phyloP scores from a whole-genome alignment of 805 yeast species.

The Starmerella potacharoeniae region DNA sequence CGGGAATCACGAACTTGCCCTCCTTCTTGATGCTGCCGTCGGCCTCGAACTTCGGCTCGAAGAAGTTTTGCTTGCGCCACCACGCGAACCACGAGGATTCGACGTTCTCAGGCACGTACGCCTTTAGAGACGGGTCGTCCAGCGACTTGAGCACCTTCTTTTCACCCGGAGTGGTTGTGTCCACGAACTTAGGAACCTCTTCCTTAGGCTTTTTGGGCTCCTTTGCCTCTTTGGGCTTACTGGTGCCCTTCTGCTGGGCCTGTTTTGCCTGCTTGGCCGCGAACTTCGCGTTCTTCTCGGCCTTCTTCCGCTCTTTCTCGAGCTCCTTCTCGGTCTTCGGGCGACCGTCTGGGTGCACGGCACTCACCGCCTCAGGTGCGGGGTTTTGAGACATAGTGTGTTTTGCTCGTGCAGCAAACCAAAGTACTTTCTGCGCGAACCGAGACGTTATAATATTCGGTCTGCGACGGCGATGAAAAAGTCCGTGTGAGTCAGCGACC shows the following conservation, averaged over 20 bases:
- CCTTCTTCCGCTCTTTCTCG: slow-evolving; percentile 78
- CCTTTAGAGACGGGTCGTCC: slow-evolving; percentile 87
- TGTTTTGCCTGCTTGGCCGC: slow-evolving; percentile 69
- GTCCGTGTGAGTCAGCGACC: background rate
- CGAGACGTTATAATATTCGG: background rate
- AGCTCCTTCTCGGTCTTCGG: slow-evolving; percentile 68
- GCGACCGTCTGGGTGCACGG: slow-evolving; percentile 17
- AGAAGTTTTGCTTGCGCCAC: slow-evolving; percentile 86
- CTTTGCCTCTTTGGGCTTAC: slow-evolving; percentile 31
- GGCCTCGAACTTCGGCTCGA: slow-evolving; percentile 70
- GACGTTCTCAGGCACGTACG: slow-evolving; percentile 83
- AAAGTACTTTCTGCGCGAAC: background rate
- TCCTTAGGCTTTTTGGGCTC: slow-evolving; percentile 59
- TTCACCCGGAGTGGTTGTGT: slow-evolving; percentile 75
- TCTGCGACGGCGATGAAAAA: background rate
- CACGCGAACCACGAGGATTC: slow-evolving; percentile 96
- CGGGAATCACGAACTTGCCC: slow-evolving; percentile 82
- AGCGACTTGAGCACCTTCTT: slow-evolving; percentile 78
- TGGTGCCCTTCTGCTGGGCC: slow-evolving; percentile 27
- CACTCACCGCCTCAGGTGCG: background rate
- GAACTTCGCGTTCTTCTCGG: slow-evolving; percentile 78
- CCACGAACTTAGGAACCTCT: slow-evolving; percentile 75
- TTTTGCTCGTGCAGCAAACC: background rate
- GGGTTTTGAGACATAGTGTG: slow-evolving; percentile 1
- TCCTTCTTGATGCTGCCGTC: slow-evolving; percentile 69